Evolutionary conservation across 23 red algal species (phyloP).

Genomic region (Gracilaria domingensis): DNA sequence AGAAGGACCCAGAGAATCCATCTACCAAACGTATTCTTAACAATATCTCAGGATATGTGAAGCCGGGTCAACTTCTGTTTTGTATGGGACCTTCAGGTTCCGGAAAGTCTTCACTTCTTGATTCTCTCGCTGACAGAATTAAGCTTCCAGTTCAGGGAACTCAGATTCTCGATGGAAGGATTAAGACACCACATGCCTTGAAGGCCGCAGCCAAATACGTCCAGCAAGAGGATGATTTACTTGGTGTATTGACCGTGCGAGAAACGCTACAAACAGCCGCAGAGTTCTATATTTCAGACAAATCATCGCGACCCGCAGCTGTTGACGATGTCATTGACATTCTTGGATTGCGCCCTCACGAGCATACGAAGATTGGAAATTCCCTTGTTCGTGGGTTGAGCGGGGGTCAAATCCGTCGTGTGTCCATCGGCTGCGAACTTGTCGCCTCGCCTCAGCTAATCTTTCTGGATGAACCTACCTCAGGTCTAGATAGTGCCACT

Average conservation of each 20-base stretch:
- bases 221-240: conserved; percentile 84
- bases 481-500: conserved; percentile 87
- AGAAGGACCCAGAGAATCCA: conserved; percentile 22
- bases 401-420: conserved; percentile 89
- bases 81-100: conserved; percentile 91
- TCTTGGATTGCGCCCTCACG: conserved; percentile 64
- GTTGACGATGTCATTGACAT: conserved; percentile 82
- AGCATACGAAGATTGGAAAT: conserved; percentile 81
- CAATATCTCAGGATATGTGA: conserved; percentile 57
- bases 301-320: conserved; percentile 6
- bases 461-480: conserved; percentile 92
- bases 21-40: conserved; percentile 29
- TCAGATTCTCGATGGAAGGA: conserved; percentile 57
- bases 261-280: conserved; percentile 88
- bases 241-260: conserved; percentile 68
- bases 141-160: conserved; percentile 71
- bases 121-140: conserved; percentile 76
- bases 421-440: conserved; percentile 88
- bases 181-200: conserved; percentile 48
- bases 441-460: conserved; percentile 74
- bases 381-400: conserved; percentile 84
- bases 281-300: conserved; percentile 39
- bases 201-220: conserved; percentile 79
- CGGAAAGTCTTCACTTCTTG: conserved; percentile 86
- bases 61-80: conserved; percentile 90